Conservation (phyloP, 2,329 filamentous ascomycete species). For the Huntiella savannae region DNA sequence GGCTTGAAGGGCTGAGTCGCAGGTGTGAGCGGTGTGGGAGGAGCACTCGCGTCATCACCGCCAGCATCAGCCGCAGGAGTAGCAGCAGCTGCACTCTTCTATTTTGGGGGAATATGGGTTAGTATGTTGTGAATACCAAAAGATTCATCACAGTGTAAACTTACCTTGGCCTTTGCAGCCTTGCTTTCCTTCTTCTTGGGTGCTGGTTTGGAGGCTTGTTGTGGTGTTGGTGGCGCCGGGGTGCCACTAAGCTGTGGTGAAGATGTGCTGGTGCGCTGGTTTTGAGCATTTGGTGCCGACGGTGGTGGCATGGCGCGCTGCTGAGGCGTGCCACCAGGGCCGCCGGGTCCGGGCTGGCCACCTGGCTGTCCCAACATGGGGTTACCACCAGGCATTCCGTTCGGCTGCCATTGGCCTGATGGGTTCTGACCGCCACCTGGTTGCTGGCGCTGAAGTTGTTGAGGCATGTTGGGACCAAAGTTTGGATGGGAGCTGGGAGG, state of each 20-base stretch:
- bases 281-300: slow-evolving; percentile 35
- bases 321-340: slow-evolving; percentile 49
- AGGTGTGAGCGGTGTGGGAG: slow-evolving; percentile 45
- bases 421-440: slow-evolving; percentile 15
- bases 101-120: slow-evolving; percentile 20
- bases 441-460: slow-evolving; percentile 27
- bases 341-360: slow-evolving; percentile 22
- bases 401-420: slow-evolving; percentile 23
- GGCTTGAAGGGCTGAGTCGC: slow-evolving; percentile 32
- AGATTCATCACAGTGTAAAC: slow-evolving; percentile 10
- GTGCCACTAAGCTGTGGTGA: slow-evolving; percentile 41
- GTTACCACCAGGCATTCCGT: slow-evolving; percentile 20
- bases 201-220: slow-evolving; percentile 50
- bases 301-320: slow-evolving; percentile 50
- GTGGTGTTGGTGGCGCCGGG: slow-evolving; percentile 53
- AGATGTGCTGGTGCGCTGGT: slow-evolving; percentile 34
- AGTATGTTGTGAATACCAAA: slow-evolving; percentile 4
- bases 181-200: slow-evolving; percentile 62
- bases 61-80: slow-evolving; percentile 38
- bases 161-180: slow-evolving; percentile 49
- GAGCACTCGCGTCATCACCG: slow-evolving; percentile 39
- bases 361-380: slow-evolving; percentile 21
- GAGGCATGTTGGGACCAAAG: slow-evolving; percentile 35
- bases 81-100: slow-evolving; percentile 36
- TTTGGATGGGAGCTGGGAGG: slow-evolving; percentile 50